These are phyloP conservation scores for Meredithiella fracta DNA, from an alignment of 2,329 filamentous ascomycete species.

Conservation along the genomic window DNA sequence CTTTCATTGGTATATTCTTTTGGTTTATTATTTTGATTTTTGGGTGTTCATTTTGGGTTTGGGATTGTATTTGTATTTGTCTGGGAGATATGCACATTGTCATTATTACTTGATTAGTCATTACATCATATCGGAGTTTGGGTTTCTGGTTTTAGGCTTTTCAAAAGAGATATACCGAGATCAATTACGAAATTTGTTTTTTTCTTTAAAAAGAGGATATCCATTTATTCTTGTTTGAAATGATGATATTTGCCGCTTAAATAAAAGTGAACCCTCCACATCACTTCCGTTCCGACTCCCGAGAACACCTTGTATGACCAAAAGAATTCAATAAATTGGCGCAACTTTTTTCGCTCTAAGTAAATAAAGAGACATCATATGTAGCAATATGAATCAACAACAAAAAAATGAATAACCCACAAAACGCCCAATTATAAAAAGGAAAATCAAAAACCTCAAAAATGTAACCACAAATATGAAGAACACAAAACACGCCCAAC, in stretches of 20 bases:
- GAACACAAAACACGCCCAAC: no score
- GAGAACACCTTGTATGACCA: not conserved
- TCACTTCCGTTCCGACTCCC: not conserved
- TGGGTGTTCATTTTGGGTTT: not conserved
- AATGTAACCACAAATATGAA: no score
- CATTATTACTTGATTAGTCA: not conserved
- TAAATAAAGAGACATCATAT: slow-evolving; percentile 2
- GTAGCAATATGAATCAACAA: slow-evolving; percentile 1
- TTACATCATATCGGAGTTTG: not conserved
- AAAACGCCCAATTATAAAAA: no score
- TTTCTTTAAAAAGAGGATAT: no score
- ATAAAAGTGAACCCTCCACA: not conserved
- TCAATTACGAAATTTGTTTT: not conserved
- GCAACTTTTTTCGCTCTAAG: not conserved
- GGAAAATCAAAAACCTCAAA: no score
- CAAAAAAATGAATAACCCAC: not conserved
- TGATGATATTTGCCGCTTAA: not conserved
- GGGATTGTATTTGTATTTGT: not conserved
- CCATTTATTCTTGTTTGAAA: no score
- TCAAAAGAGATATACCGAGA: not conserved
- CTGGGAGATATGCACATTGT: not conserved
- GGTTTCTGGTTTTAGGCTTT: not conserved
- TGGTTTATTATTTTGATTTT: not conserved
- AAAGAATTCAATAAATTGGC: not conserved
- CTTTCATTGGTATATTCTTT: not conserved